Base-by-base conservation (phyloP, 148 eudicot genomes). In the Rhododendron kiyosumense region DNA sequence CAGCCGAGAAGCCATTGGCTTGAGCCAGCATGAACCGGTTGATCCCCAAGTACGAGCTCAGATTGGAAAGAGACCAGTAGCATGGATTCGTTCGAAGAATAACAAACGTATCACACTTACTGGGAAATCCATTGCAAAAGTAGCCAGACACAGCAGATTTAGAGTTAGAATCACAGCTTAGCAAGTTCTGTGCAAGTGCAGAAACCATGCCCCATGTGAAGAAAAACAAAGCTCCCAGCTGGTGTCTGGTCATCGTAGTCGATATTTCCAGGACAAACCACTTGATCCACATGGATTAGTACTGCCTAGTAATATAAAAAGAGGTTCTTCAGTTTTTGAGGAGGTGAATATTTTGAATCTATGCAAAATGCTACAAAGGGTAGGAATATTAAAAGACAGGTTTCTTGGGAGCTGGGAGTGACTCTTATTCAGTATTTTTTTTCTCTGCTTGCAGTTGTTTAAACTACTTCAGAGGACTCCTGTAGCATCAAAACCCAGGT, bases 391-490 rank as follows among this genome's bases (percentile, higher is more conserved):
- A 75, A 80, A 84, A 86, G 93, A 93, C 91, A 93, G 84, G 80
- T 84, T 45, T 89, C 86, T 93, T 89, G 95, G 95, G 89, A 87
- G 54, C 90, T 89, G 95, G 93, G 90, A 86, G 48, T 81, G 78
- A 81, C 85, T 67, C 81, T n/a, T 81, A 5, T 14, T 67, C 34
- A 79, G 36, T 57, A 89, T 51, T 52, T 43, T 86, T 51, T 79
- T 77, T 14, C 71, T 69, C 46, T 71, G 83, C 57, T 87, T 73
- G 10, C 69, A 81, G 82, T 86, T 88, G 90, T 88, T 86, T 88
- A 32, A 71, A 32, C 20, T 13, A 32, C 18, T 71, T 71, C 76
- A 71, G 38, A 30, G 76, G 76, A 71, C 38, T 71, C 41, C 76
- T 5, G 76, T 20, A 71, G 15, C 76, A 71, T 32, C 41, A 5